Percentiles rank a stretch among this genome's conserved stretches.
These are phyloP conservation scores for Suillus alpinus DNA, from an alignment of 768 basidiomycete genomes.

Conservation along the genomic window DNA sequence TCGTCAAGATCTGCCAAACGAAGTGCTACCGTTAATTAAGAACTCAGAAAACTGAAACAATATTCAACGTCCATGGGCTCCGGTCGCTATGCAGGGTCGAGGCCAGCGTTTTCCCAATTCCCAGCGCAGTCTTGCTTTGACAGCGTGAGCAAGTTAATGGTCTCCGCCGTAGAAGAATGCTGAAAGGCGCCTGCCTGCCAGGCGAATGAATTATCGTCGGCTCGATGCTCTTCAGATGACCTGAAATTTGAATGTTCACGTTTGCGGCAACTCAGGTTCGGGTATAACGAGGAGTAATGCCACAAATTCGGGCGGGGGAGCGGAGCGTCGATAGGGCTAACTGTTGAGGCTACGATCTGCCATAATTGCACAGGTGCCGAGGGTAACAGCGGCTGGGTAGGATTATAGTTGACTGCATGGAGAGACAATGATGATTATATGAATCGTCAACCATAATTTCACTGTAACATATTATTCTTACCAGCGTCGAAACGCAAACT, in stretches of 20 bases:
- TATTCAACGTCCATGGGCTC: background rate
- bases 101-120: background rate
- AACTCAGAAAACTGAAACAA: background rate
- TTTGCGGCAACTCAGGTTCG: background rate
- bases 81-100: background rate
- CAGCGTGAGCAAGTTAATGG: background rate
- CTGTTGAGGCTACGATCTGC: background rate
- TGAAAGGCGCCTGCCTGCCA: too few species aligned
- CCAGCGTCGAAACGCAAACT: background rate
- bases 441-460: background rate
- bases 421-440: background rate
- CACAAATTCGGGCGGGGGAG: background rate
- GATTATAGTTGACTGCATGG: background rate
- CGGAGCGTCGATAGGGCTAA: background rate
- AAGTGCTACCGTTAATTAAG: constrained; percentile 1
- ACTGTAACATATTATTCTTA: background rate
- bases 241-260: background rate
- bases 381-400: background rate
- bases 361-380: background rate
- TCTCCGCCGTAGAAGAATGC: background rate
- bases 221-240: background rate
- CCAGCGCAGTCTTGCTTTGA: background rate
- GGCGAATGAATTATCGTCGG: background rate
- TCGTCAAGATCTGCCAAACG: background rate
- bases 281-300: background rate